Evolutionary conservation across 2,329 filamentous ascomycete species (phyloP), one percentile per base, ranked within the genome.

Genomic region (Ceratocystis alfenasii): DNA sequence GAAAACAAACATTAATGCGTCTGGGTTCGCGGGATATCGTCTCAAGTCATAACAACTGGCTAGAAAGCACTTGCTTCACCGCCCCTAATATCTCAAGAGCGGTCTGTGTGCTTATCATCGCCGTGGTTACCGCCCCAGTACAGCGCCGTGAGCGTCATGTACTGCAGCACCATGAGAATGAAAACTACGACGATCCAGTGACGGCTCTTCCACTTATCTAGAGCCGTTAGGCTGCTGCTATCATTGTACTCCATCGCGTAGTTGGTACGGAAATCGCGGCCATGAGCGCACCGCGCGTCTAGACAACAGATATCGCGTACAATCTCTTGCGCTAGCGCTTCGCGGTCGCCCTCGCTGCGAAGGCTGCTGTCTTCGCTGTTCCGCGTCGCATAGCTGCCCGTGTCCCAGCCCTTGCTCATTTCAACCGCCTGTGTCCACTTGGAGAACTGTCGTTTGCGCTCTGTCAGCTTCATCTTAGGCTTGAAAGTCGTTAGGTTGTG

Each of bases 401-500:
- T 62, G 22, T 62, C 75, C 81, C 81, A 83, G 4, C 81, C 81
- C 67, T 77, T 75, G 71, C 80, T 81, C 82, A 84, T 84, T 69
- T 83, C 76, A 0, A 84, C 81, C 8, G 82, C 82, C 70, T 81
- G 78, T 70, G 81, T 77, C 82, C 82, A 84, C 70, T 78, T 79
- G 61, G 71, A 75, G 69, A 81, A 81, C 75, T 79, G 76, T 67
- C 68, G 69, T 33, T 68, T 68, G 65, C 76, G 76, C 63, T 75
- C 74, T 64, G 74, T 72, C 36, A 71, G 73, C 62, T 79, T 78
- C 67, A 89, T 83, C 69, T 83, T 76, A 0, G 90, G 89, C 71
- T 82, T 77, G 73, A 95, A 95, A 20, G 84, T 80, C 68, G 81
- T 87, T 65, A 86, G 81, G 63, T 86, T 88, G 64, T 81, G 80